Base-by-base conservation (phyloP, 2,329 filamentous ascomycete genomes). In the Aspergillus fijiensis region DNA sequence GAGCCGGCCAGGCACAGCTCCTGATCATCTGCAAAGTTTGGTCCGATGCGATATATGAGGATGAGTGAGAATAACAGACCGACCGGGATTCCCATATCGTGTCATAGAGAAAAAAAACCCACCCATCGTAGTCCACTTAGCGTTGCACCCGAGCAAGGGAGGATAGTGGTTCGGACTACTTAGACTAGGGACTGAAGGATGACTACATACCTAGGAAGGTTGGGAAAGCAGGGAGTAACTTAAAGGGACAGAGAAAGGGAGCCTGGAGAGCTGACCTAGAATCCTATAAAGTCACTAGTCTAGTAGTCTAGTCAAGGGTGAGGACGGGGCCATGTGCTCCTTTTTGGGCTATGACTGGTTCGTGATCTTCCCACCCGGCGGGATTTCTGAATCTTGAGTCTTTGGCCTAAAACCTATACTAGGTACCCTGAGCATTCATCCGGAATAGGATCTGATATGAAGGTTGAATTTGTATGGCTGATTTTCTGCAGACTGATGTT, bases 251-350 rank as follows among this genome's bases (percentile, higher is more conserved):
- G 39, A 14, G 39, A n/a, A 42, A 42, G 39, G 39, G 16, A 42
- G 6, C 7, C 27, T 3, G 16, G 16, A 42, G 39, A n/a, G 39
- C 16, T n/a, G 16, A 42, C 39, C 16, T 42, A 16, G 5, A 42
- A 16, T 5, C 39, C 16, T 16, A 14, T 42, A 19, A 11, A n/a
- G 12, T n/a, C 35, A 16, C 5, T 42, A 42, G 52, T 23, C 1
- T n/a, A 29, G 31, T 21, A 19, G 19, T 25, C 42, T 33, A 55
- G 27, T 55, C 25, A 55, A 49, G 42, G 48, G 48, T 55, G 53
- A 33, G 42, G 19, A 48, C 16, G 19, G n/a, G 42, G 42, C 25
- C 58, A 60, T 60, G 58, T 60, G 58, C 54, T 25, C 31, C 10
- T 25, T 51, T n/a, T 12, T 9, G 48, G 27, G 47, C 51, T 49